A percentile compares a stretch with the other conserved stretches of the same genome.
Evolutionary conservation across 2,329 filamentous ascomycete species (phyloP).

Genomic region (Thermomyces lanuginosus): DNA sequence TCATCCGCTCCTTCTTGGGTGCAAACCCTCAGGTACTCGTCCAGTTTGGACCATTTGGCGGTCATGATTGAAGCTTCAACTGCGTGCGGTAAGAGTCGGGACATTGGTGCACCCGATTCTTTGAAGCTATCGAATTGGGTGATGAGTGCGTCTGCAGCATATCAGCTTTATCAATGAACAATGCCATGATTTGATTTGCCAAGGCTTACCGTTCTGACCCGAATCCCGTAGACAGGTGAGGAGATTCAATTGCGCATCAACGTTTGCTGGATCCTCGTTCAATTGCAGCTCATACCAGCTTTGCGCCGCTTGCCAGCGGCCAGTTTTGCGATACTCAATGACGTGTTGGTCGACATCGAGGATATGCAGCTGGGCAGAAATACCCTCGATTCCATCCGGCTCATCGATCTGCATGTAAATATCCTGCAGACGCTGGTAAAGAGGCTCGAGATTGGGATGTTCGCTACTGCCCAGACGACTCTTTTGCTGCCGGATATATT

Average conservation of each 20-base stretch:
- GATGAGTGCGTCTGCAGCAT: constrained; percentile 53
- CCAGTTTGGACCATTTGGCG: constrained; percentile 60
- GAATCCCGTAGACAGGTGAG: constrained; percentile 82
- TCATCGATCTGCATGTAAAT: constrained; percentile 98
- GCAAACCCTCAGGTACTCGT: constrained; percentile 42
- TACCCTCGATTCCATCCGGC: constrained; percentile 87
- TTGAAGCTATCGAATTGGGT: constrained; percentile 71
- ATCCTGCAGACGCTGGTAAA: constrained; percentile 67
- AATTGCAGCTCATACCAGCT: constrained; percentile 94
- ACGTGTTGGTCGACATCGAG: constrained; percentile 90
- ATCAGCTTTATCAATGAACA: background rate
- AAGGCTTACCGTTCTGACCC: constrained; percentile 67
- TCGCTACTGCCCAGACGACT: constrained; percentile 23
- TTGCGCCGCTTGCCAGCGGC: constrained; percentile 84
- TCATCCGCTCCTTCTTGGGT: constrained; percentile 35
- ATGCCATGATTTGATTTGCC: constrained; percentile 4
- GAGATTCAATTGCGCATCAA: constrained; percentile 65
- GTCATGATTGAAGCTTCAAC: constrained; percentile 88
- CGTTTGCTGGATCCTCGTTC: constrained; percentile 58
- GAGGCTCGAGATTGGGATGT: constrained; percentile 37
- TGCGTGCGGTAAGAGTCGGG: constrained; percentile 61
- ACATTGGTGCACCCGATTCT: constrained; percentile 33
- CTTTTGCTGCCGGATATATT: constrained; percentile 53
- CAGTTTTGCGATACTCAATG: constrained; percentile 79
- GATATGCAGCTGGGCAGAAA: constrained; percentile 70